These are phyloP conservation scores for Melaleuca alternifolia DNA, from an alignment of 345 rosid genomes.

Conservation along the genomic window DNA sequence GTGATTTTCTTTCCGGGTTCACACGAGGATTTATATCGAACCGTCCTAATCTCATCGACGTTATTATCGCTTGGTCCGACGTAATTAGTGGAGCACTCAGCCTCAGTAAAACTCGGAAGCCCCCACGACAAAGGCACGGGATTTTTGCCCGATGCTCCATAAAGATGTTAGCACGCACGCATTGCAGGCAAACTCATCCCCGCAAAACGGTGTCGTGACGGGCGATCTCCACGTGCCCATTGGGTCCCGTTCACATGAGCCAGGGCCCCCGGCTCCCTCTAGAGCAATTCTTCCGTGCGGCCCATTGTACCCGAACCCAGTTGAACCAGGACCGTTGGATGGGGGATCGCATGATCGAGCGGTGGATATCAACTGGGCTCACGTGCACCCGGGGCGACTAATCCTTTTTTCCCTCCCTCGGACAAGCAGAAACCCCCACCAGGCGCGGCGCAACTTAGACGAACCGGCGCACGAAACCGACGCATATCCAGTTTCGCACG, in stretches of 20 bases:
- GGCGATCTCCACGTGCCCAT: neutral
- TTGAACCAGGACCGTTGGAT: neutral
- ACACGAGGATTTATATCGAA: too few relatives aligned
- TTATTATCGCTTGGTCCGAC: neutral
- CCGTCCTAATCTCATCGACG: neutral
- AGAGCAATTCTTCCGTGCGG: neutral
- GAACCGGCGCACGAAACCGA: neutral
- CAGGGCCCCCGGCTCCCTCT: neutral
- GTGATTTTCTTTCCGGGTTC: neutral
- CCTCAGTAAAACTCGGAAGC: neutral
- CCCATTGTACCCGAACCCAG: neutral
- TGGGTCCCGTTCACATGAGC: neutral
- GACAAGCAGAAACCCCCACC: neutral
- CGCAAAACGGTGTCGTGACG: neutral
- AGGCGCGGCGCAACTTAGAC: neutral
- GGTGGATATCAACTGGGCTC: neutral
- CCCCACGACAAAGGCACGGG: neutral
- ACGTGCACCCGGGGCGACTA: neutral
- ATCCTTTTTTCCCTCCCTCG: neutral
- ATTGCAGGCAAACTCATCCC: neutral
- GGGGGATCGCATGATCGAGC: neutral
- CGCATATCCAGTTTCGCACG: neutral
- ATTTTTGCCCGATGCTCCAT: neutral
- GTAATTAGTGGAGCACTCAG: neutral
- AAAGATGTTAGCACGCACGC: neutral